Percentiles rank a stretch among this genome's conserved stretches.
Conservation (phyloP, 129 eudicot species). For the Chrysanthemum makinoi region DNA sequence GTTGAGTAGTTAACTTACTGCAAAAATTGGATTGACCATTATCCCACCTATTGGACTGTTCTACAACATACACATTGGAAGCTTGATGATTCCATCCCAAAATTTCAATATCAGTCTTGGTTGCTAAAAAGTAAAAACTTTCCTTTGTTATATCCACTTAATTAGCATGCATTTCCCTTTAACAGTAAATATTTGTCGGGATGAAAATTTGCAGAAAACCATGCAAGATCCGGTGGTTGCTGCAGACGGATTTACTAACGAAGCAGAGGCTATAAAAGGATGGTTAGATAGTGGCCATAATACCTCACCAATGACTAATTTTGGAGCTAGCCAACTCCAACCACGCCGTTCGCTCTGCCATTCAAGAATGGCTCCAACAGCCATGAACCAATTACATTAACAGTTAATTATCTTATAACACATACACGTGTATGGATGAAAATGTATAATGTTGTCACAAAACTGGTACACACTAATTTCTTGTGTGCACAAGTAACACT, state of each 20-base stretch:
- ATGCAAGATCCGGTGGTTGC: slow-evolving; percentile 92
- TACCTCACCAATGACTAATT: slow-evolving; percentile 89
- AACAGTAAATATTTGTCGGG: neutral
- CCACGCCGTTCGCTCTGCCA: slow-evolving; percentile 77
- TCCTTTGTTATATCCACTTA: neutral
- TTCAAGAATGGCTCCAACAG: slow-evolving; percentile 87
- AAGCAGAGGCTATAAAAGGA: slow-evolving; percentile 74
- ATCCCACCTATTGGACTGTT: neutral
- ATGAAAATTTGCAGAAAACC: slow-evolving; percentile 48
- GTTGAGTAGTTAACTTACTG: neutral
- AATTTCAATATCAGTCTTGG: neutral
- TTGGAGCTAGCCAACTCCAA: slow-evolving; percentile 64
- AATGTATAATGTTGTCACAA: no score
- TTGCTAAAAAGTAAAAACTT: neutral
- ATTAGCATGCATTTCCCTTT: neutral
- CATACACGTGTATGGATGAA: no score
- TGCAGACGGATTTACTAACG: slow-evolving; percentile 86
- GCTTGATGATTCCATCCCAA: neutral
- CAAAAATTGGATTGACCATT: neutral
- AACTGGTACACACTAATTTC: no score
- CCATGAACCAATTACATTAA: slow-evolving; percentile 11
- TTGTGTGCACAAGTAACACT: no score
- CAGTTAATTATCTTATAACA: neutral
- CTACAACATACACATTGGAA: neutral
- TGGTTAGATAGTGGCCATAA: slow-evolving; percentile 87